These are phyloP conservation scores for Neltuma alba DNA, from an alignment of 306 rosid species.

Conservation along the genomic window DNA sequence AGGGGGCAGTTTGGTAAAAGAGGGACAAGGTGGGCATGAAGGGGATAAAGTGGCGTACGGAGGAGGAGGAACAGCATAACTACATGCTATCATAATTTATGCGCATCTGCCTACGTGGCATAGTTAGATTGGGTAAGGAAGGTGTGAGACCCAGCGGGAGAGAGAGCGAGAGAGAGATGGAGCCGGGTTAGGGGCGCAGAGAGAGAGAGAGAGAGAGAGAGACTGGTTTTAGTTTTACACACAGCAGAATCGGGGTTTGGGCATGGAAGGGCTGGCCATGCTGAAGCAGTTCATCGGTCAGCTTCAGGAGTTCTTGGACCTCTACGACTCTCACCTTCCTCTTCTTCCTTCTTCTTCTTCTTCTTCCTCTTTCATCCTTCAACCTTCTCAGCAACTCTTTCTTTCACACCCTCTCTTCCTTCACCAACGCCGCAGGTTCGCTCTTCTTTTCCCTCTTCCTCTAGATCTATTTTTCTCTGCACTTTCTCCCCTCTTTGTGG, in stretches of 20 bases:
- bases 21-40: not conserved
- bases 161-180: conserved; percentile 2
- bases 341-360: conserved; percentile 23
- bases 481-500: not conserved
- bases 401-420: conserved; percentile 37
- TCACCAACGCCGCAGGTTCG: conserved; percentile 56
- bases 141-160: conserved; percentile 9
- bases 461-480: conserved; percentile 40
- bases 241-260: conserved; percentile 25
- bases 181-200: not conserved
- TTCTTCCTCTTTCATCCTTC: conserved; percentile 25
- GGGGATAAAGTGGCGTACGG: conserved; percentile 43
- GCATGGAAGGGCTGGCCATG: conserved; percentile 85
- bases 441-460: conserved; percentile 25
- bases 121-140: conserved; percentile 6
- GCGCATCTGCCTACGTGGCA: conserved; percentile 45
- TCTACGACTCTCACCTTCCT: conserved; percentile 45
- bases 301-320: conserved; percentile 67
- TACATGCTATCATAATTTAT: conserved; percentile 21
- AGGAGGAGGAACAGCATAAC: conserved; percentile 39
- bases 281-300: conserved; percentile 86
- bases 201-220: not conserved
- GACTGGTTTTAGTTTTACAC: conserved; percentile 1
- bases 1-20: conserved; percentile 27
- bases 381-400: conserved; percentile 36